These are phyloP conservation scores for Dendrocalamus latiflorus DNA, from an alignment of 202 grass and related monocot species.

Conservation along the genomic window DNA sequence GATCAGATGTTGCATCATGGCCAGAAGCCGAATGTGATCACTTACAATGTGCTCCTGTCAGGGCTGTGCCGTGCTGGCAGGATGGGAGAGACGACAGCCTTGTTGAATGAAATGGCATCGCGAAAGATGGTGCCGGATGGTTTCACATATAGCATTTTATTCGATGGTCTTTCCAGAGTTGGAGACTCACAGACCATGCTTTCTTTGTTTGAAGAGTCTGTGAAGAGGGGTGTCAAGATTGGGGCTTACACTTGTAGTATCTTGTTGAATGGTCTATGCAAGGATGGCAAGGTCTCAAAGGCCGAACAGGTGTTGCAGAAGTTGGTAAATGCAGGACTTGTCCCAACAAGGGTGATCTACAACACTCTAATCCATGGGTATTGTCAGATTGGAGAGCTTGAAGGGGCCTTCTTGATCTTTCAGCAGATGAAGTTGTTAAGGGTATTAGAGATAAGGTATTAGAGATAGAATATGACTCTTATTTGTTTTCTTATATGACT, in stretches of 20 bases:
- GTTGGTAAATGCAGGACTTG: constrained; percentile 38
- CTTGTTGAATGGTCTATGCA: constrained; percentile 60
- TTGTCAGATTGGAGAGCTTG: constrained; percentile 41
- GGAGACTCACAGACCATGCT: constrained; percentile 29
- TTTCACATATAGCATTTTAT: constrained; percentile 52
- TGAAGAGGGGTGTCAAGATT: constrained; percentile 44
- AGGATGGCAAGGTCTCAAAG: constrained; percentile 40
- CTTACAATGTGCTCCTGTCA: constrained; percentile 50
- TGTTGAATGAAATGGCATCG: constrained; percentile 49
- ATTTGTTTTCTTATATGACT: too few relatives aligned
- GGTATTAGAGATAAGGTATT: too few relatives aligned
- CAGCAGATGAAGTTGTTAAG: constrained; percentile 52
- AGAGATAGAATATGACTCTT: too few relatives aligned
- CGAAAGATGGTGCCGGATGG: constrained; percentile 32
- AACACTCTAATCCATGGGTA: constrained; percentile 56
- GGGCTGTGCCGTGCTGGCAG: constrained; percentile 41
- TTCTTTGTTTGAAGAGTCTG: constrained; percentile 45
- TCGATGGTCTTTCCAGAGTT: constrained; percentile 37
- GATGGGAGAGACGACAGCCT: constrained; percentile 21
- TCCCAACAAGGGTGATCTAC: constrained; percentile 48
- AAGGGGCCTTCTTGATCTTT: constrained; percentile 42
- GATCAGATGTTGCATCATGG: constrained; percentile 33
- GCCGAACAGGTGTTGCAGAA: constrained; percentile 37
- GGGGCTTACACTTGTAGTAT: constrained; percentile 53
- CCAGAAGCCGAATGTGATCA: constrained; percentile 40